These are phyloP conservation scores for bread wheat (Triticum aestivum) DNA, from an alignment of 176 grass and related monocot species.

Conservation along the genomic window IWGSC_CS_RefSeq_v2.1 NC_057814.1:229258813-229259312, in stretches of 20 bases:
- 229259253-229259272: slow-evolving; percentile 17
- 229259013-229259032: background rate
- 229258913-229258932: too few relatives aligned
- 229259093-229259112: slow-evolving; percentile 16
- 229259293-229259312: slow-evolving; percentile 14
- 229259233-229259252: slow-evolving; percentile 8
- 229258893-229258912: too few relatives aligned
- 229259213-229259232: slow-evolving; percentile 36
- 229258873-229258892: too few relatives aligned
- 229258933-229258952: too few relatives aligned
- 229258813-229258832: slow-evolving; percentile 16
- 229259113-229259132: slow-evolving; percentile 2
- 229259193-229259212: background rate
- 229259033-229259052: background rate
- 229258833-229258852: background rate
- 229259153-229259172: background rate
- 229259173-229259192: slow-evolving; percentile 3
- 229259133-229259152: background rate
- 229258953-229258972: background rate
- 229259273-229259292: slow-evolving; percentile 4
- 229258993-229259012: background rate
- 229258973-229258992: too few relatives aligned
- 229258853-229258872: background rate
- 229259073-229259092: slow-evolving; percentile 7
- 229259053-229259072: background rate